Conservation (phyloP, 2,329 filamentous ascomycete species). For the Elsinoe batatas region DNA sequence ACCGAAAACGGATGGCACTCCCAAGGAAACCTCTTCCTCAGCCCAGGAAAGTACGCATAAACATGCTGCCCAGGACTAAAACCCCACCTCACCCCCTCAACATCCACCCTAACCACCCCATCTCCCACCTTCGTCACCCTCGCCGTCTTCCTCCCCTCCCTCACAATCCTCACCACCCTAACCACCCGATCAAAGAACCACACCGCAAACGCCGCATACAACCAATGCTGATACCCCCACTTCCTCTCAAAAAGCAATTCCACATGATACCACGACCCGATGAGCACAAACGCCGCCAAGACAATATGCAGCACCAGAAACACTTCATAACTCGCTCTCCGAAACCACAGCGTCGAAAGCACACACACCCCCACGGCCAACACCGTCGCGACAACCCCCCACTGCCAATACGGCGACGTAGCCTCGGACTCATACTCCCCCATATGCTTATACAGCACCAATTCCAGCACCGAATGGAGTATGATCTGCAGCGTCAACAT, state of each 20-base stretch:
- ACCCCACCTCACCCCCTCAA: constrained; percentile 32
- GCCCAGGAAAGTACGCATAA: constrained; percentile 43
- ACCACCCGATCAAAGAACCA: constrained; percentile 40
- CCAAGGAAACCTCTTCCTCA: constrained; percentile 33
- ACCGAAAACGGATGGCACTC: constrained; percentile 49
- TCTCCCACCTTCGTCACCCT: constrained; percentile 28
- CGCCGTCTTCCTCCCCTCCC: constrained; percentile 30
- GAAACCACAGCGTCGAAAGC: constrained; percentile 29
- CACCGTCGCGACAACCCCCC: constrained; percentile 34
- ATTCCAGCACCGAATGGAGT: constrained; percentile 38
- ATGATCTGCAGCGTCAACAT: constrained; percentile 38
- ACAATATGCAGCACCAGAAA: constrained; percentile 38
- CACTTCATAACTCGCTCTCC: constrained; percentile 33
- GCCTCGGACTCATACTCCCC: constrained; percentile 23
- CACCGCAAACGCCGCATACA: constrained; percentile 34
- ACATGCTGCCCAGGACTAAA: constrained; percentile 28
- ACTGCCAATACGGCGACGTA: constrained; percentile 34
- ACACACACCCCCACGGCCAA: constrained; percentile 26
- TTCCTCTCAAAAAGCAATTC: constrained; percentile 26
- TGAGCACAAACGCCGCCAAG: constrained; percentile 33
- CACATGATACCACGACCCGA: constrained; percentile 38
- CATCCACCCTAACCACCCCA: constrained; percentile 33
- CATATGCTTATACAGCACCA: constrained; percentile 27
- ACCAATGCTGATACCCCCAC: constrained; percentile 42
- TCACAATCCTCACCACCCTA: constrained; percentile 31